Percentiles rank a stretch among this genome's conserved stretches.
These are phyloP conservation scores for Closterium sp. DNA, from an alignment of 139 green algal genomes.

Conservation along the genomic window DNA sequence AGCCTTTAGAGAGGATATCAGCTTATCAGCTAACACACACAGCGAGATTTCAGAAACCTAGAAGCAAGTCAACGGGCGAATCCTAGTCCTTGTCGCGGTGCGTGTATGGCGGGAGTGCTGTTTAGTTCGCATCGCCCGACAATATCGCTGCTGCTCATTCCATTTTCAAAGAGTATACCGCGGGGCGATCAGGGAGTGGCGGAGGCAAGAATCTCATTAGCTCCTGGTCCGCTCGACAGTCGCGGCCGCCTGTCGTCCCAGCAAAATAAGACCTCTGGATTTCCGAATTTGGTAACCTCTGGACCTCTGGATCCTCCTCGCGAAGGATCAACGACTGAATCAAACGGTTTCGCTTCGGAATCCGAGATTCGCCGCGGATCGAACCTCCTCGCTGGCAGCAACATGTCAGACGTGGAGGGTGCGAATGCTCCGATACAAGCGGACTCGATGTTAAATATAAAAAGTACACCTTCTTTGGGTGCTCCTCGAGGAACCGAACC, in stretches of 20 bases:
- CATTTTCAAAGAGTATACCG: neutral
- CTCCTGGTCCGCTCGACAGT: neutral
- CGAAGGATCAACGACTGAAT: neutral
- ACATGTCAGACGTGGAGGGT: neutral
- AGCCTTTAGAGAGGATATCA: too few relatives aligned
- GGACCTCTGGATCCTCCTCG: neutral
- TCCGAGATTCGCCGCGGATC: neutral
- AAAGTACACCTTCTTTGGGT: neutral
- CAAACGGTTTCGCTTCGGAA: neutral
- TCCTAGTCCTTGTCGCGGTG: neutral
- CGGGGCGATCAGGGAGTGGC: neutral
- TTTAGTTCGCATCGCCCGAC: neutral
- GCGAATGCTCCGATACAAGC: neutral
- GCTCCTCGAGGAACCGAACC: neutral
- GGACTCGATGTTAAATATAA: neutral
- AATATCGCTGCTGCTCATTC: neutral
- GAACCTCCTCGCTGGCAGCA: neutral
- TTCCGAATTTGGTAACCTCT: neutral
- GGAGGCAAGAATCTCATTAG: neutral
- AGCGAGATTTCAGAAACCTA: too few relatives aligned
- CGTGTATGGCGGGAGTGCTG: neutral
- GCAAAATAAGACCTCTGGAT: neutral
- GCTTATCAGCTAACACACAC: too few relatives aligned
- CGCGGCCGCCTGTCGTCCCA: neutral
- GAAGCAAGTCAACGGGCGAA: too few relatives aligned